Evolutionary conservation across 208 protist genomes (phyloP), one percentile per base, ranked within the genome.

Genomic region (Trypanosoma mega): DNA sequence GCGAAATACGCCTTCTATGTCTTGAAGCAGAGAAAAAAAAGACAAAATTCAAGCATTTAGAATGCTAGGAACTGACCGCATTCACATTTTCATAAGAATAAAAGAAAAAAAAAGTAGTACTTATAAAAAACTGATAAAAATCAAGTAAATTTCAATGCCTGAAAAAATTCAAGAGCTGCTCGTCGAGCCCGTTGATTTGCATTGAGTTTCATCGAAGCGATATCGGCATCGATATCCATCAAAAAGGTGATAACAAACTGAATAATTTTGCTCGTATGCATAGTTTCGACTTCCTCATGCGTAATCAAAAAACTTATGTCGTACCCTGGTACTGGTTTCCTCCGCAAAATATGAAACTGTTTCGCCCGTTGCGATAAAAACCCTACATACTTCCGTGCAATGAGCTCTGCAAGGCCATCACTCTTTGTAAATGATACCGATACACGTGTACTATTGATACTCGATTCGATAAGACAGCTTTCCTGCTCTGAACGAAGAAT

Each of bases 291-390:
- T 58, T 99, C 95, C 50, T 97, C 92, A 73, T 99, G 98, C 8
- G 96, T 98, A 61, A 99, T 93, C 12, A 99, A 78, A 71, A 99
- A 98, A 60, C 65, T 85, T 51, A 99, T 91, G 65, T 99, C 97
- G 68, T 98, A 99, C 16, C 91, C 96, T 46, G 83, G 2, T 21
- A 83, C 71, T 29, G 98, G 76, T 67, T 98, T 98, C 57, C 96
- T 75, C 47, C 98, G 80, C 5, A 99, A 59, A 36, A 99, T 85
- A 26, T 88, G 63, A 69, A 99, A 99, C 48, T 91, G 71, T 49
- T 98, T 95, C 33, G 97, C 97, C 61, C 97, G 84, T 71, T 93
- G 78, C 54, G 80, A 87, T 31, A 99, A 67, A 76, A 99, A 99
- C 18, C 87, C 53, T 62, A 96, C 90, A 68, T 99, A 99, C 64